Evolutionary conservation across 495 filamentous ascomycete genomes (phyloP).

Genomic region (Penicillium maclennaniae): DNA sequence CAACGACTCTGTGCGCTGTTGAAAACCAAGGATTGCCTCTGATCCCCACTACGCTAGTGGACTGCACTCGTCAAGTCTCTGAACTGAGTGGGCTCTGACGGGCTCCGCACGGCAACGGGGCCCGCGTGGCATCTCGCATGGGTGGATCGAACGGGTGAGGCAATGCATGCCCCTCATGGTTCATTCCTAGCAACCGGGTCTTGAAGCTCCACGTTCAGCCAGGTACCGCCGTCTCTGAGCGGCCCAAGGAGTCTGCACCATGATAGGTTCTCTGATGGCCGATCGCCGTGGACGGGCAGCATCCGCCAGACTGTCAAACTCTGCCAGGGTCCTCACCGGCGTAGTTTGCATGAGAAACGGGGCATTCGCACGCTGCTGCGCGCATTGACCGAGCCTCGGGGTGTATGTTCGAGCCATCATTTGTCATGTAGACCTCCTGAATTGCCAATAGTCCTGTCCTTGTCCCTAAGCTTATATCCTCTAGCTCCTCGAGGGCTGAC

Average conservation of each 20-base stretch:
- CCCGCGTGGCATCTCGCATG: slow-evolving; percentile 1
- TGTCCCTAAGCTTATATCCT: slow-evolving; percentile 10
- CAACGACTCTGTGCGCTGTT: neutral
- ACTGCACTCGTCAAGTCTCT: neutral
- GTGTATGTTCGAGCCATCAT: neutral
- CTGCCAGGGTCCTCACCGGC: neutral
- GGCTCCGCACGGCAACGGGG: slow-evolving; percentile 2
- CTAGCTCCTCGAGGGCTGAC: slow-evolving; percentile 4
- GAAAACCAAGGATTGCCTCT: neutral
- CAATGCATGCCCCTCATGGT: slow-evolving; percentile 1
- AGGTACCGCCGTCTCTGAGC: neutral
- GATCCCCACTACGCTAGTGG: neutral
- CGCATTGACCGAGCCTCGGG: neutral
- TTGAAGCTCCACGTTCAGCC: neutral
- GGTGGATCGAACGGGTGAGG: neutral
- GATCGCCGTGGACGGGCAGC: neutral
- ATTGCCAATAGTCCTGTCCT: neutral
- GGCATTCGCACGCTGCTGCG: neutral
- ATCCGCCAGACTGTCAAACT: slow-evolving; percentile 4
- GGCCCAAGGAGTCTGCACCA: neutral
- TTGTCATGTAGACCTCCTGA: neutral
- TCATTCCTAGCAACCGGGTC: neutral
- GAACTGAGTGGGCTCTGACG: neutral
- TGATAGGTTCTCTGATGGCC: neutral
- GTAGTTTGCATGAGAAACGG: neutral